Conservation (phyloP, 129 eudicot species). For the Heracleum sosnowskyi region DNA sequence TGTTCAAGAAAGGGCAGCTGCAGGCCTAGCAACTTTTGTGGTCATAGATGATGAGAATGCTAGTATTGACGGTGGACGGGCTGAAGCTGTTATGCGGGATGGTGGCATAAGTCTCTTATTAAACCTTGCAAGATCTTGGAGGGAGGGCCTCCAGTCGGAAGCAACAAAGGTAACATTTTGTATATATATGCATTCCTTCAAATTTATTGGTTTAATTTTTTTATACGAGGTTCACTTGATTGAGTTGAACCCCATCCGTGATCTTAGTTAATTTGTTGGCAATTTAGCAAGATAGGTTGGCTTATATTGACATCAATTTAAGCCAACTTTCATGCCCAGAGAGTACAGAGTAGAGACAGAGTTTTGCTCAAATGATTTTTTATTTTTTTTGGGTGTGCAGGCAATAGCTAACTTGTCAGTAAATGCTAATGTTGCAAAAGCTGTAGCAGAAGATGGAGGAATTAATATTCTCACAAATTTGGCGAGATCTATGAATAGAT, state of each 20-base stretch:
- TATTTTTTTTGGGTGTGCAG: conserved; percentile 25
- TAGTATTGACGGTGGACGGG: conserved; percentile 70
- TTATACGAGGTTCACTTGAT: not conserved
- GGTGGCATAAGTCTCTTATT: conserved; percentile 89
- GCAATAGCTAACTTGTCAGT: conserved; percentile 94
- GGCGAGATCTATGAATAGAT: conserved; percentile 82
- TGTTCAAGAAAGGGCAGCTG: conserved; percentile 94
- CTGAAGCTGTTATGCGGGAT: conserved; percentile 85
- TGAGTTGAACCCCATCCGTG: not conserved
- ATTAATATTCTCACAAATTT: conserved; percentile 64
- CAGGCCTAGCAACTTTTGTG: conserved; percentile 88
- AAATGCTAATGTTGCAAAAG: conserved; percentile 77
- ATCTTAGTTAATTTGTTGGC: not conserved
- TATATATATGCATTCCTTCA: not conserved
- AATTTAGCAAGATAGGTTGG: not conserved
- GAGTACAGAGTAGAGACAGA: not conserved
- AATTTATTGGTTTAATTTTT: not conserved
- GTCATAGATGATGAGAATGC: conserved; percentile 94
- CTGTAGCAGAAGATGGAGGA: conserved; percentile 94
- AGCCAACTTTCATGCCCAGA: not conserved
- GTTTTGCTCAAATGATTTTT: not conserved
- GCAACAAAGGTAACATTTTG: conserved; percentile 70
- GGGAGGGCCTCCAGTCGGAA: conserved; percentile 92
- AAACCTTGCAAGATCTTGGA: conserved; percentile 76
- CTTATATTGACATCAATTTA: not conserved